A percentile compares a stretch with the other conserved stretches of the same genome.
Evolutionary conservation across 1,284 basidiomycete genomes (phyloP).

Genomic region (Sphaerobolus stellatus): DNA sequence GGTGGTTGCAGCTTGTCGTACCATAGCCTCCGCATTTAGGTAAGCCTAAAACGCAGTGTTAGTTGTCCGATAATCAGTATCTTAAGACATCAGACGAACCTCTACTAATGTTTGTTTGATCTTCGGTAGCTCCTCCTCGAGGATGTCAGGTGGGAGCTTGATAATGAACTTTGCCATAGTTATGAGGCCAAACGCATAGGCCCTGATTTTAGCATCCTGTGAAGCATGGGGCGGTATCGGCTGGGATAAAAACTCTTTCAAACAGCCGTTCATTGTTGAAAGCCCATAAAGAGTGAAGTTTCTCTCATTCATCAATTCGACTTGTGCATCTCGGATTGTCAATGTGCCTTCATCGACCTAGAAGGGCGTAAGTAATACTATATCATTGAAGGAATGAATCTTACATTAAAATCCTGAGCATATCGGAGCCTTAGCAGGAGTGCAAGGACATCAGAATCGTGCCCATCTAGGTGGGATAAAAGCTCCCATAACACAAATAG

Average conservation of each 20-base stretch:
- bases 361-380: not conserved
- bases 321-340: conserved; percentile 63
- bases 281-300: conserved; percentile 81
- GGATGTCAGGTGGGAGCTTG: conserved; percentile 73
- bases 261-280: conserved; percentile 71
- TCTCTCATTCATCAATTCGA: conserved; percentile 48
- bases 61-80: conserved; percentile 6
- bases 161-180: conserved; percentile 79
- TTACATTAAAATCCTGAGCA: conserved; percentile 65
- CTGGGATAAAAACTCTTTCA: conserved; percentile 61
- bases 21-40: conserved; percentile 66
- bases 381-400: conserved; percentile 21
- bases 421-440: conserved; percentile 63
- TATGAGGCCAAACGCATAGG: conserved; percentile 78
- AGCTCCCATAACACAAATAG: conserved; percentile 77
- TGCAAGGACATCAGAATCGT: conserved; percentile 67
- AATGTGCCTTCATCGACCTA: conserved; percentile 79
- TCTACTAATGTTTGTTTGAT: conserved; percentile 65
- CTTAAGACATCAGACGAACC: conserved; percentile 41
- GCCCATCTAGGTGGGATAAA: conserved; percentile 66
- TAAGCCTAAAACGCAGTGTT: conserved; percentile 43
- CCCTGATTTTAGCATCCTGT: conserved; percentile 54
- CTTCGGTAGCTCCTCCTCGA: conserved; percentile 82
- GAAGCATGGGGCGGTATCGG: conserved; percentile 41
- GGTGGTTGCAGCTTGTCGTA: conserved; percentile 78